Evolutionary conservation across 371 early-diverging fungal genomes (phyloP), one percentile per base, ranked within the genome.

Genomic region (Syncephalastrum sp.): DNA sequence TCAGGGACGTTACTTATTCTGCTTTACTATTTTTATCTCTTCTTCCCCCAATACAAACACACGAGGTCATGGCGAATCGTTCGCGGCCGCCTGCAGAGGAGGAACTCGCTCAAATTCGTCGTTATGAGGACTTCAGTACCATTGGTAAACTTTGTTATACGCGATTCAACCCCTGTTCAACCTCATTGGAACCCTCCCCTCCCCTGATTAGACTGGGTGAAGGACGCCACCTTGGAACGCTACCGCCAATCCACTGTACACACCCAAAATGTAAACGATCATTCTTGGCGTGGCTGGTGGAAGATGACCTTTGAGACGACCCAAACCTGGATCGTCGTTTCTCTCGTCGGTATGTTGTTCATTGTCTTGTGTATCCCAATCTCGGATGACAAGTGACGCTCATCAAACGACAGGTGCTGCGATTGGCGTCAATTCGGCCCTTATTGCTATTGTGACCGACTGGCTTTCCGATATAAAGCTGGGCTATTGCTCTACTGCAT

Each of bases 241-340:
- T 83, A 85, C 50, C 77, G 92, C 29, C 75, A 85, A 53, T 79
- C 85, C 5, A 57, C 69, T 14, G 57, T 86, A 10, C 72, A 86
- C 60, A 69, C 69, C 21, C 61, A 67, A n/a, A 77, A 72, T n/a
- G 60, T 66, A 12, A 65, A 77, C 42, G 80, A 82, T 49, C 72
- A 78, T 19, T 79, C 83, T 17, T 82, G 87, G 82, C 67, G 70
- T 25, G 84, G 83, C 0, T 81, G 82, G 75, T 61, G 87, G 49
- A 59, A 67, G 25, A 69, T 84, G 21, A 77, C 78, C 3, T 87
- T 83, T 64, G 96, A 96, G 65, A 82, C 91, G 1, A 69, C 81
- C 8, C 94, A 94, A 65, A 86, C 94, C 0, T 96, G 96, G 96
- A 69, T 94, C 27, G 90, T 96, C 5, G 84, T 94, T 4, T 75